Conservation (phyloP, 768 basidiomycete genomes). For the Boletus reticulatus region DNA sequence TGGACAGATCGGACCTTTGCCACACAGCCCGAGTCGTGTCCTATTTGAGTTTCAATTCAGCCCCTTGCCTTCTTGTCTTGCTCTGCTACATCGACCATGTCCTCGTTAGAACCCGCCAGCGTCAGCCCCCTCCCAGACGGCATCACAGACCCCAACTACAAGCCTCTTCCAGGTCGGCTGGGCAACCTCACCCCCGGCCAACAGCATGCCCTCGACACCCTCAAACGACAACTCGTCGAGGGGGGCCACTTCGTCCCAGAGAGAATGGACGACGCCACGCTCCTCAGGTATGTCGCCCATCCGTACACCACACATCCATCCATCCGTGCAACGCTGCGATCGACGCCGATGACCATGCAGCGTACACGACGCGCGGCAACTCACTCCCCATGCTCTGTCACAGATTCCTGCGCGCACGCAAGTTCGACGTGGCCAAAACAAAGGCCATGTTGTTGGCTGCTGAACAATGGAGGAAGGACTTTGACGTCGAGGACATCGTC, state of each 20-base stretch:
- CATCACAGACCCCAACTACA: conserved; percentile 63
- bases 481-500: conserved; percentile 73
- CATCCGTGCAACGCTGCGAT: conserved; percentile 4
- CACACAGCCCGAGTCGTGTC: background rate
- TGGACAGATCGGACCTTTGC: background rate
- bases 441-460: conserved; percentile 80
- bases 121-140: conserved; percentile 56
- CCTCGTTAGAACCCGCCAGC: conserved; percentile 38
- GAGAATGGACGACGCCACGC: conserved; percentile 67
- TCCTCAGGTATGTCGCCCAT: conserved; percentile 52
- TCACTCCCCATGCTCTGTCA: background rate
- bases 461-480: conserved; percentile 90
- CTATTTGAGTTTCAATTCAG: conserved; percentile 13
- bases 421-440: conserved; percentile 80
- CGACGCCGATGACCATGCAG: conserved; percentile 10
- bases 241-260: conserved; percentile 59
- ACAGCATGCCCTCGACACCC: conserved; percentile 62
- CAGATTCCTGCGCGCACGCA: conserved; percentile 90
- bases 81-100: conserved; percentile 25
- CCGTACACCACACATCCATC: background rate
- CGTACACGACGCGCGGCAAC: background rate
- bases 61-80: background rate
- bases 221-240: conserved; percentile 61
- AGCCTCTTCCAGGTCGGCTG: conserved; percentile 66
- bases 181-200: conserved; percentile 74